Percentiles rank a stretch among this genome's conserved stretches.
phyloP scores from a whole-genome alignment of 2,329 filamentous ascomycete species.

The Aspergillus aculeatinus region DNA sequence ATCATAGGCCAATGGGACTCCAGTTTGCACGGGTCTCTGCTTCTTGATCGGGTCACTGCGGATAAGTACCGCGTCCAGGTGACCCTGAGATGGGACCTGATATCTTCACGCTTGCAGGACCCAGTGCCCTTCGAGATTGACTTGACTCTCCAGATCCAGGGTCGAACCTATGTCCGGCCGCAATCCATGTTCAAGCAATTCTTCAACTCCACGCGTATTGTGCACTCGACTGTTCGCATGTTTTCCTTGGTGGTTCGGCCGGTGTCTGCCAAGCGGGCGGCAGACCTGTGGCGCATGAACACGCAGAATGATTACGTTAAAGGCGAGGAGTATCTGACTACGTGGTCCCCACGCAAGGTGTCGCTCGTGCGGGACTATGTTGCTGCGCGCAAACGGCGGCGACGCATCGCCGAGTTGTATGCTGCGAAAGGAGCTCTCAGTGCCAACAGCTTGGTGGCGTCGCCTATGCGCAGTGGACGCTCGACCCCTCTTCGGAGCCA shows the following conservation, averaged over 20 bases:
- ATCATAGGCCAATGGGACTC: constrained; percentile 96
- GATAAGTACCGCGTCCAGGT: constrained; percentile 91
- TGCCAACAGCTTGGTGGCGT: constrained; percentile 38
- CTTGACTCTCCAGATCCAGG: constrained; percentile 77
- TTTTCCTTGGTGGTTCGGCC: constrained; percentile 86
- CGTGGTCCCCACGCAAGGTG: constrained; percentile 86
- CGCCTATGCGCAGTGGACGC: constrained; percentile 34
- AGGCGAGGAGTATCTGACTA: constrained; percentile 80
- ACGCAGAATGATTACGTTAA: constrained; percentile 95
- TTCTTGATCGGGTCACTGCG: constrained; percentile 90
- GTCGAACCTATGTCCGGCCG: constrained; percentile 79
- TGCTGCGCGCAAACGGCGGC: constrained; percentile 67
- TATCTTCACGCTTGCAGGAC: constrained; percentile 77
- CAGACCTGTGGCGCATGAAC: constrained; percentile 94
- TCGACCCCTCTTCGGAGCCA: constrained; percentile 38
- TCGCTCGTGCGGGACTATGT: constrained; percentile 90
- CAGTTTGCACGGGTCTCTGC: constrained; percentile 83
- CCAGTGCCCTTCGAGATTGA: constrained; percentile 85
- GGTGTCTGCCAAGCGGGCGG: constrained; percentile 83
- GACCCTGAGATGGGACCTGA: constrained; percentile 80
- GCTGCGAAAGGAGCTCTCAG: constrained; percentile 52
- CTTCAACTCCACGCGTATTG: constrained; percentile 80
- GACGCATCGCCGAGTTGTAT: constrained; percentile 76
- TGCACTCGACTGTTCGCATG: constrained; percentile 81
- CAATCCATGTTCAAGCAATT: constrained; percentile 83